Evolutionary conservation across 257 asterid species (phyloP), one percentile per base, ranked within the genome.

Genomic region (Euphrasia confusa): DNA sequence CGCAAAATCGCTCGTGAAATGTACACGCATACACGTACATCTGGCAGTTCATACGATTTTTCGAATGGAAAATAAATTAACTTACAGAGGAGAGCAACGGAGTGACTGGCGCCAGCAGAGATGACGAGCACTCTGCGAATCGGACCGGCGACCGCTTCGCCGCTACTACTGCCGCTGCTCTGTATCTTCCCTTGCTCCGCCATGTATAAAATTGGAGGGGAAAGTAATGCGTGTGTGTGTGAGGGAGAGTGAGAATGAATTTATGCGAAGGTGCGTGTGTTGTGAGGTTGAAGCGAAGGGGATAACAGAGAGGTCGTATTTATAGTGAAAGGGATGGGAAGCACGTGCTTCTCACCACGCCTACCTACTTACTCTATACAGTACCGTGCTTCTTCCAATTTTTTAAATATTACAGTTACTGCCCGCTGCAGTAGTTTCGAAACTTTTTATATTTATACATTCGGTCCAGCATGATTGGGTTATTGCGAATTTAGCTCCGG

Each of bases 91-190:
- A 88, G 95, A 67, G 96, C 96, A 64, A 88, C 87, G 42, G 98
- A 86, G 68, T 91, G 98, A 65, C 95, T 91, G 26, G 98, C 98
- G n/a, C 98, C 98, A 55, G 98, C 95, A 14, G 98, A 88, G 32
- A 91, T 80, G 68, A 83, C 65, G 37, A 91, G 71, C 62, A 91
- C 94, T 70, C 78, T 73, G 14, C 86, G 90, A 61, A 80, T 58
- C 18, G 89, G 83, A 3, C 78, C 78, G 35, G 80, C 67, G 4
- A 63, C 83, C 8, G 72, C 83, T 54, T 67, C 81, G 21, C 77
- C 44, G 13, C 63, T 72, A 49, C 61, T 56, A 30, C 74, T 56
- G 57, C 76, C 67, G 49, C 74, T 74, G 49, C 76, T 70, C 27
- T 39, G 64, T 55, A 48, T 63, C 54, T 30, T 61, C 59, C 68